Base-by-base conservation (phyloP, 2,329 filamentous ascomycete genomes). In the Corynespora cassiicola region DNA sequence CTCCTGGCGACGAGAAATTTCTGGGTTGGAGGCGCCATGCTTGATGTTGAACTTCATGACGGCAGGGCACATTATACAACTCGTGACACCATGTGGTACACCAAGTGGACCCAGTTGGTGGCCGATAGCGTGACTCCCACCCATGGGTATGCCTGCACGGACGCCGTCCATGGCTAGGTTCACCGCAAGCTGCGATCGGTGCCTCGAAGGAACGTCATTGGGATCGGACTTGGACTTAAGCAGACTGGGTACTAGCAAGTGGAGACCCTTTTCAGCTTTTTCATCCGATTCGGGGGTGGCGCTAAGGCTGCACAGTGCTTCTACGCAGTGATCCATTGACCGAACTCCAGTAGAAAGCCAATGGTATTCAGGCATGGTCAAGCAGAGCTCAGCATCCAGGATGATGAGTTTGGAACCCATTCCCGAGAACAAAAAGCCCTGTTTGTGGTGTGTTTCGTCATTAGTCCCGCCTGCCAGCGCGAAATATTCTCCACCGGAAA, bases 261-360 rank as follows among this genome's bases (percentile, higher is more conserved):
- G 16, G 3, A 41, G 20, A 8, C 37, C 37, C 19, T 35, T 34
- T 22, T 41, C 31, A 10, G 37, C 37, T 15, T 20, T 35, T 6
- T 41, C 31, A 30, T 41, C 37, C 9, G 37, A 41, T 9, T 17
- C 31, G 3, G 37, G 5, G 5, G 37, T 41, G 12, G 37, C 37
- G 6, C 3, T 22, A 2, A 41, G 31, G 17, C 21, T 29, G 25
- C 37, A 41, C 2, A 41, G 25, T 9, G 37, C 30, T 26, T 41
- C 37, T 3, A 35, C 20, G 20, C 37, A 41, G 24, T 41, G 37
- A 25, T 41, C 37, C n/a, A n/a, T n/a, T n/a, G 76, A 73, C 7
- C 80, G 69, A 6, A 84, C 69, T 0, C 82, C 81, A 0, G 79
- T 81, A 27, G 75, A 77, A 1, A 84, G 64, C 81, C 80, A 85